Percentiles rank a stretch among this genome's conserved stretches.
Evolutionary conservation across 2,329 filamentous ascomycete genomes (phyloP).

Genomic region (Saccharata proteae): DNA sequence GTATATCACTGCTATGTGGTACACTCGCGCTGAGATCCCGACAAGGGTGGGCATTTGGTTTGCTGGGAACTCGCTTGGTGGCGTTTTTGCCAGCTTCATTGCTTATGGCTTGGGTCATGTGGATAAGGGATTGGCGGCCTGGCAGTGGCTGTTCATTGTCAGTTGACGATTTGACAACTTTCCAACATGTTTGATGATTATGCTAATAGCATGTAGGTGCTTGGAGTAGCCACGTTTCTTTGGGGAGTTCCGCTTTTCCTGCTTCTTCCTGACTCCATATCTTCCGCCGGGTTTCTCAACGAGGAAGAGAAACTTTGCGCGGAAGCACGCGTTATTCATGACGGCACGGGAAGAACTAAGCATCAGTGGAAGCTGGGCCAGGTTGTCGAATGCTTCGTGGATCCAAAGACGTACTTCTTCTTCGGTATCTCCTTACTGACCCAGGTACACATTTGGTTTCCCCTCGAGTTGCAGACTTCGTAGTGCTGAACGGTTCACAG

Average conservation of each 20-base stretch:
- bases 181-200: too few species aligned
- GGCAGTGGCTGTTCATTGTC: constrained; percentile 35
- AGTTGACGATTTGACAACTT: too few species aligned
- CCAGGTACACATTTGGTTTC: background rate
- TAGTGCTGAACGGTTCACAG: background rate
- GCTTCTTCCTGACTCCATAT: constrained; percentile 31
- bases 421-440: constrained; percentile 6
- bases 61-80: constrained; percentile 39
- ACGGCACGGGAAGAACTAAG: constrained; percentile 47
- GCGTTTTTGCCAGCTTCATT: constrained; percentile 22
- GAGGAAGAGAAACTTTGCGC: constrained; percentile 14
- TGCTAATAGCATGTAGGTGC: too few species aligned
- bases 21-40: constrained; percentile 23
- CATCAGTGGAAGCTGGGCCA: constrained; percentile 65
- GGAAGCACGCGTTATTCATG: constrained; percentile 13
- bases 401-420: constrained; percentile 14
- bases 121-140: constrained; percentile 24
- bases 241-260: constrained; percentile 30
- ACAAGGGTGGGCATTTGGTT: constrained; percentile 35
- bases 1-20: constrained; percentile 17
- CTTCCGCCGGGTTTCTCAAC: constrained; percentile 7
- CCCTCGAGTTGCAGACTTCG: background rate
- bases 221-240: constrained; percentile 31
- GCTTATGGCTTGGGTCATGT: constrained; percentile 8
- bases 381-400: constrained; percentile 14